Conservation (phyloP, 2,329 filamentous ascomycete species). For the Hypocrella siamensis region DNA sequence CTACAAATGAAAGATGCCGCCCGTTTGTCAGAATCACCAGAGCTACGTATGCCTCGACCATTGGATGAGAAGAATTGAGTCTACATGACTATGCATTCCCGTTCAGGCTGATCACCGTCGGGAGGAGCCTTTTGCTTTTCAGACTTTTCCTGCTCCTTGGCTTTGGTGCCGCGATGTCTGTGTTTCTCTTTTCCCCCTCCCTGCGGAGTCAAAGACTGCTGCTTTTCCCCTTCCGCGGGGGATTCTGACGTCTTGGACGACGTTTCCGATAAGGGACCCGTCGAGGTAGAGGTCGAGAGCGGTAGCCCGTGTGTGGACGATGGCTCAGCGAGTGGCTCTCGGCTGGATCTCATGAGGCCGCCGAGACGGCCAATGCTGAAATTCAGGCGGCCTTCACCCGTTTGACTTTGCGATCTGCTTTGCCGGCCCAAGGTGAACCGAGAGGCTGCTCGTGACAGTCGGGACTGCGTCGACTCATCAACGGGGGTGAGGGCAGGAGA, state of each 20-base stretch:
- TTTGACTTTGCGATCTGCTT: slow-evolving; percentile 42
- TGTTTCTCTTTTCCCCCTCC: slow-evolving; percentile 12
- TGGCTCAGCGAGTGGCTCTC: slow-evolving; percentile 22
- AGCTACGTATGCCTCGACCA: too few relatives aligned
- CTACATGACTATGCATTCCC: slow-evolving; percentile 34
- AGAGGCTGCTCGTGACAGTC: slow-evolving; percentile 41
- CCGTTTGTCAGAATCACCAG: too few relatives aligned
- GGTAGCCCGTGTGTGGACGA: slow-evolving; percentile 6
- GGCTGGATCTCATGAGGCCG: slow-evolving; percentile 34
- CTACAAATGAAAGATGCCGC: too few relatives aligned
- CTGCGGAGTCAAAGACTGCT: slow-evolving; percentile 4
- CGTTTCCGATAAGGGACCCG: slow-evolving; percentile 10
- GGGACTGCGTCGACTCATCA: slow-evolving; percentile 38
- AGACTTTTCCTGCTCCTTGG: slow-evolving; percentile 22
- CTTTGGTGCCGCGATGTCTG: slow-evolving; percentile 15
- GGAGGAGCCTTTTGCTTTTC: slow-evolving; percentile 17
- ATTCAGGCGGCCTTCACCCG: slow-evolving; percentile 41
- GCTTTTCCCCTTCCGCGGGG: slow-evolving; percentile 7
- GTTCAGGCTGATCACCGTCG: slow-evolving; percentile 21
- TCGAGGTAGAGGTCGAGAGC: slow-evolving; percentile 11
- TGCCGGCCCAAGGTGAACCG: slow-evolving; percentile 31
- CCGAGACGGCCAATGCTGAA: slow-evolving; percentile 40
- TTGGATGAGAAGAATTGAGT: not conserved
- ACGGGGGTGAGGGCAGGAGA: slow-evolving; percentile 25
- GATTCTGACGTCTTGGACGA: slow-evolving; percentile 8